phyloP scores from a whole-genome alignment of 306 rosid species.

The Dryas octopetala region DNA sequence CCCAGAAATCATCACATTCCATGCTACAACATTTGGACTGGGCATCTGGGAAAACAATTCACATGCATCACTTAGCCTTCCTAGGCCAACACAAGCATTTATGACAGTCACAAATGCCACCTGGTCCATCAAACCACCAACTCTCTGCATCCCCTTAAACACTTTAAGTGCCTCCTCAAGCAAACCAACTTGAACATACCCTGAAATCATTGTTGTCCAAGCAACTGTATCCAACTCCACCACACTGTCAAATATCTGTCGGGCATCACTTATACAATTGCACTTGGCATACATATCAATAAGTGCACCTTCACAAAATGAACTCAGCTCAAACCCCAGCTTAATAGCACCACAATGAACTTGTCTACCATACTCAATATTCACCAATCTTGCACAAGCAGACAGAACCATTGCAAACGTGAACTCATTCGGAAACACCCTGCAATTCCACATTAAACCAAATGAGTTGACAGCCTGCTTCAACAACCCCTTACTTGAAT shows the following conservation, averaged over 20 bases:
- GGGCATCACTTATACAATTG: constrained; percentile 46
- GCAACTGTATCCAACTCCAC: constrained; percentile 47
- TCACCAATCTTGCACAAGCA: constrained; percentile 49
- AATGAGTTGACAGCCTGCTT: constrained; percentile 38
- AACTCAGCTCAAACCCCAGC: constrained; percentile 41
- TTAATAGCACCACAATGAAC: constrained; percentile 52
- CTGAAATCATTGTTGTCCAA: constrained; percentile 66
- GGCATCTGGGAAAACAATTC: constrained; percentile 51
- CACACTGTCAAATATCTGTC: constrained; percentile 38
- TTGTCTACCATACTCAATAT: constrained; percentile 45
- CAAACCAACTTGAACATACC: constrained; percentile 54
- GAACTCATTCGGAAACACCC: constrained; percentile 50
- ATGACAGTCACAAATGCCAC: constrained; percentile 60
- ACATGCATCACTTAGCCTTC: constrained; percentile 46
- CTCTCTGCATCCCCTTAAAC: constrained; percentile 52
- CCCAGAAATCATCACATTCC: constrained; percentile 89
- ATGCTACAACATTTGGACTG: constrained; percentile 64
- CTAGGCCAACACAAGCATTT: constrained; percentile 47
- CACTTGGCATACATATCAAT: constrained; percentile 71
- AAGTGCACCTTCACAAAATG: constrained; percentile 57
- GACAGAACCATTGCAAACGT: constrained; percentile 59
- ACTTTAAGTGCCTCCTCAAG: constrained; percentile 53
- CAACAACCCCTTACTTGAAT: constrained; percentile 40
- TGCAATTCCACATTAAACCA: constrained; percentile 31
- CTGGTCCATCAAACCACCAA: constrained; percentile 50